Evolutionary conservation across 441 rosid species (phyloP), one percentile per base, ranked within the genome.

Genomic region (Viola pubescens): DNA sequence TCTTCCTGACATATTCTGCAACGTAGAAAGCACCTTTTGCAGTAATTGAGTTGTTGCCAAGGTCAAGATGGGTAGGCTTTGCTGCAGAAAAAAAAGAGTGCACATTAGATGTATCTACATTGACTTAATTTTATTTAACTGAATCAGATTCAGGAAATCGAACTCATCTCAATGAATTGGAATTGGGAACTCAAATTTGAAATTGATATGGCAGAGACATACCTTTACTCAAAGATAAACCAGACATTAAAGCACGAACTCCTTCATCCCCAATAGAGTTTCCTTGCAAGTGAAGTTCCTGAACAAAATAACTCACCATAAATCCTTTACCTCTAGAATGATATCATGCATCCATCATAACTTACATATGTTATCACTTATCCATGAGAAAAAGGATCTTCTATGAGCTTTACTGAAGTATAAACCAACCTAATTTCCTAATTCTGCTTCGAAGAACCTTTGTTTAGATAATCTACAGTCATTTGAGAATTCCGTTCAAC

Each of bases 241-340:
- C 89, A 34, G 84, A 80, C 79, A 85, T 82, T 70, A 91, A 72
- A 16, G 87, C 86, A 61, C 91, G 87, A n/a, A 71, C 69, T 62
- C 98, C 98, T 80, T 91, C 98, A 70, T 91, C 98, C 63, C 98
- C 98, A 63, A 89, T 84, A 44, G 89, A 82, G 73, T 91, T 89
- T 56, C 98, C 98, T 74, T 89, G 95, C 78, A 91, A 75, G 75
- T 89, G 88, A 76, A 91, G 97, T 77, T 89, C 97, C 98, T 91
- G 79, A 37, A 59, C 14, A 41, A 61, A 48, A 54, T 43, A 67
- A 75, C 48, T 55, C 7, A 51, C 26, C 52, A 52, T 68, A 52
- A 78, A 50, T 45, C 46, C 39, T 34, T 4, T 19, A 37, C 45
- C 57, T 42, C 52, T 52, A 49, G 58, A 53, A 54, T 34, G 56